These are phyloP conservation scores for Blastomyces emzantsi DNA, from an alignment of 2,329 filamentous ascomycete genomes.

Conservation along the genomic window DNA sequence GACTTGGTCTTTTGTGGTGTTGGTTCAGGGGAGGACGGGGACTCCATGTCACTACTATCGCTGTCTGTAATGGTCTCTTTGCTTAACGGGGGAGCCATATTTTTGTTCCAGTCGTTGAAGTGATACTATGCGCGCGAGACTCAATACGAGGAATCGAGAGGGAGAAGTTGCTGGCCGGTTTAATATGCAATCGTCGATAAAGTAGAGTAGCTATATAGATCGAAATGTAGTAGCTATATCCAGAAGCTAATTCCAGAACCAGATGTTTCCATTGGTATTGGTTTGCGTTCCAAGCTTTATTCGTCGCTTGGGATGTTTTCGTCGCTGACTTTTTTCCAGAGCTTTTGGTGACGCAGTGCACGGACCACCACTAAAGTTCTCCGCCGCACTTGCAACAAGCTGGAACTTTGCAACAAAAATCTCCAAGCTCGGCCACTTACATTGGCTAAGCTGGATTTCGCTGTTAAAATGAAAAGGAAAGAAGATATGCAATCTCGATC, in stretches of 20 bases:
- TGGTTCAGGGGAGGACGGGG: constrained; percentile 7
- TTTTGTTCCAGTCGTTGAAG: constrained; percentile 6
- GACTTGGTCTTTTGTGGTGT: constrained; percentile 10
- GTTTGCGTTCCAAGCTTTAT: neutral
- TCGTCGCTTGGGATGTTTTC: neutral
- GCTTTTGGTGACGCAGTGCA: constrained; percentile 3
- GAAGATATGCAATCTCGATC: constrained; percentile 10
- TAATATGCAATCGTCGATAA: neutral
- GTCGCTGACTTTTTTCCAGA: constrained; percentile 8
- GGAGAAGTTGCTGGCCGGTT: neutral
- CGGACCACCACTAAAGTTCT: constrained; percentile 8
- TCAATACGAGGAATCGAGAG: neutral
- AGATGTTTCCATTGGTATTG: neutral
- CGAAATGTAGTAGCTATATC: neutral
- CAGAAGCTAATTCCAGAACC: neutral
- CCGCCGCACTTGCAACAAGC: neutral
- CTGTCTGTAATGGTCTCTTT: constrained; percentile 20
- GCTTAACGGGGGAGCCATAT: constrained; percentile 23
- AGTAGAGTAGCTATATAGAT: neutral
- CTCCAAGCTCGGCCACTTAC: neutral
- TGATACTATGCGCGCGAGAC: neutral
- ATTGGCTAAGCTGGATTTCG: neutral
- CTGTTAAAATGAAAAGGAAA: constrained; percentile 14
- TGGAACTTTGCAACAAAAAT: neutral
- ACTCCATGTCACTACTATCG: constrained; percentile 13